These are phyloP conservation scores for Cymodocea nodosa DNA, from an alignment of 116 monocot genomes.

Conservation along the genomic window DNA sequence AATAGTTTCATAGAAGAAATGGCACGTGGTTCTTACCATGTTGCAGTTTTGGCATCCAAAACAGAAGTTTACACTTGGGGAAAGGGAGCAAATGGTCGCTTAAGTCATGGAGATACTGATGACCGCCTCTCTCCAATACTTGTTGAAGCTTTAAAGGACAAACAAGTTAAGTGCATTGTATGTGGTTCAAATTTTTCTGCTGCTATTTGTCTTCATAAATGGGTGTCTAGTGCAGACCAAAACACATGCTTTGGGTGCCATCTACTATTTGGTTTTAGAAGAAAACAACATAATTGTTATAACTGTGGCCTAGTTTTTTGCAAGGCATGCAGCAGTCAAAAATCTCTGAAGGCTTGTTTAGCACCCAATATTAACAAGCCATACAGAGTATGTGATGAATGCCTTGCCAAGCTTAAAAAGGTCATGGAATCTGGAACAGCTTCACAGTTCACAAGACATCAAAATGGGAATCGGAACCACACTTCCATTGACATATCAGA, in stretches of 20 bases:
- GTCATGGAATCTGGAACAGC: slow-evolving; percentile 19
- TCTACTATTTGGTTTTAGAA: slow-evolving; percentile 72
- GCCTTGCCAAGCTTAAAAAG: slow-evolving; percentile 59
- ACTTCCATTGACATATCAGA: slow-evolving; percentile 32
- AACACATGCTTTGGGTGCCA: slow-evolving; percentile 78
- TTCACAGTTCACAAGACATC: slow-evolving; percentile 32
- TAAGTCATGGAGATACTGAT: slow-evolving; percentile 87
- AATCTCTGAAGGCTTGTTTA: slow-evolving; percentile 72
- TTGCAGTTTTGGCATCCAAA: slow-evolving; percentile 77
- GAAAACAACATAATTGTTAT: slow-evolving; percentile 90
- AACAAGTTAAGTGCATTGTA: slow-evolving; percentile 74
- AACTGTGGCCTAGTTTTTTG: slow-evolving; percentile 92
- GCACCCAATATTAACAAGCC: slow-evolving; percentile 69
- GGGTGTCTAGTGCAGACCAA: slow-evolving; percentile 79
- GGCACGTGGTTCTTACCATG: slow-evolving; percentile 84
- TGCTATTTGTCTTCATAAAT: slow-evolving; percentile 80
- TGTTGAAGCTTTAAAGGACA: slow-evolving; percentile 84
- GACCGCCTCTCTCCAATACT: slow-evolving; percentile 60
- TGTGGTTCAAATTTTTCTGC: slow-evolving; percentile 96
- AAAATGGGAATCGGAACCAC: slow-evolving; percentile 30
- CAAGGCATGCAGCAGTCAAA: slow-evolving; percentile 71
- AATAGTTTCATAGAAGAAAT: slow-evolving; percentile 70
- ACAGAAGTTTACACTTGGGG: slow-evolving; percentile 97
- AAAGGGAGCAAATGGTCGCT: slow-evolving; percentile 75
- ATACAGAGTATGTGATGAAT: slow-evolving; percentile 91